A percentile compares a stretch with the other conserved stretches of the same genome.
phyloP scores from a whole-genome alignment of 306 rosid genomes.

The Vachellia collinsii region DNA sequence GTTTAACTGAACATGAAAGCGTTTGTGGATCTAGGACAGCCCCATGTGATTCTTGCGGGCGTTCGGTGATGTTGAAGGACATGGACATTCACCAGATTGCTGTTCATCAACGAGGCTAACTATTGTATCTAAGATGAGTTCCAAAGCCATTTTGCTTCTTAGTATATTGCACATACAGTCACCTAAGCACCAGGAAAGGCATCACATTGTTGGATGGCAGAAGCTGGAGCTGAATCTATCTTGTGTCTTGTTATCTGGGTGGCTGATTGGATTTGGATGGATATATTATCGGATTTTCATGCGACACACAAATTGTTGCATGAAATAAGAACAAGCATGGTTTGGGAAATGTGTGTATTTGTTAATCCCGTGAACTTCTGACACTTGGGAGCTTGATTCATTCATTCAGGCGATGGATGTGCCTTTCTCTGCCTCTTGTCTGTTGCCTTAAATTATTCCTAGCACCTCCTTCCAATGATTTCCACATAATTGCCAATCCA shows the following conservation, averaged over 20 bases:
- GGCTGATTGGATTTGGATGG: constrained; percentile 6
- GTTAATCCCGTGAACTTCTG: not conserved
- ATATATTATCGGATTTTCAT: not conserved
- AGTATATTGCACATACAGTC: not conserved
- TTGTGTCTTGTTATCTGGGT: constrained; percentile 20
- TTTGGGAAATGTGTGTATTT: not conserved
- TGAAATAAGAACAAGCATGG: not conserved
- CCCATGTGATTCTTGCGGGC: constrained; percentile 97
- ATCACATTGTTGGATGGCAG: not conserved
- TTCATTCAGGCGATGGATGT: not conserved
- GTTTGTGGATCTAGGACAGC: constrained; percentile 93
- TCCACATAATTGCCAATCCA: not conserved
- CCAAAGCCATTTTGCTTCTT: not conserved
- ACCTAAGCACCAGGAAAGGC: constrained; percentile 7
- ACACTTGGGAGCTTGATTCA: not conserved
- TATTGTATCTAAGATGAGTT: not conserved
- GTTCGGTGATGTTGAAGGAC: constrained; percentile 95
- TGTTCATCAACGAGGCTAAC: constrained; percentile 86
- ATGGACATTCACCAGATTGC: constrained; percentile 96
- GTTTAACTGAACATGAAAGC: constrained; percentile 93
- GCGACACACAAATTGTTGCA: not conserved
- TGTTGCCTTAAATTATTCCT: not conserved
- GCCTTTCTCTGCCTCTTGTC: not conserved
- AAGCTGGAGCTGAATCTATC: constrained; percentile 21
- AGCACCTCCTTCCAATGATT: not conserved